A percentile compares a stretch with the other conserved stretches of the same genome.
Conservation (phyloP, 2,329 filamentous ascomycete species). For the Diaporthe vexans region DNA sequence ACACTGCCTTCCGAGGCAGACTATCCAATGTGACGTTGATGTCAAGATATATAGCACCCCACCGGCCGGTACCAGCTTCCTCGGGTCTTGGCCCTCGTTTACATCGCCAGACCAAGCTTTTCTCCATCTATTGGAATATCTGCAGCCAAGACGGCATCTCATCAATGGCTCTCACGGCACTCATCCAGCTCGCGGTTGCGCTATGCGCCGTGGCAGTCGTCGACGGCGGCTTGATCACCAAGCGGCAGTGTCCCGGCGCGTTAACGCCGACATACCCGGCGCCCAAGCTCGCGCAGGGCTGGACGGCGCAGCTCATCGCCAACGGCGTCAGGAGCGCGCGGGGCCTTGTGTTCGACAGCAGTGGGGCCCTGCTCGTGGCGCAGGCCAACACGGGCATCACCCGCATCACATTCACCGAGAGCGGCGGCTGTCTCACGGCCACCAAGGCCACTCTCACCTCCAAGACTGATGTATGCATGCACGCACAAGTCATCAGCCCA, state of each 20-base stretch:
- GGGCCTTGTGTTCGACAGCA: conserved; percentile 59
- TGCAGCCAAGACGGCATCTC: not conserved
- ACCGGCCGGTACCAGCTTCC: not conserved
- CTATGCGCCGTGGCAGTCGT: not conserved
- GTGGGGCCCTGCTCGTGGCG: conserved; percentile 60
- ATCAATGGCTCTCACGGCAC: not conserved
- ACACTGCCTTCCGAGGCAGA: not conserved
- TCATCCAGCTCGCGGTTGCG: conserved; percentile 1
- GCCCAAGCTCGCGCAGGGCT: conserved; percentile 58
- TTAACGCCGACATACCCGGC: conserved; percentile 53
- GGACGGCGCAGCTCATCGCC: conserved; percentile 60
- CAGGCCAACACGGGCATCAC: conserved; percentile 60
- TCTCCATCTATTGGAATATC: not conserved
- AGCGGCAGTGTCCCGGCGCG: conserved; percentile 33
- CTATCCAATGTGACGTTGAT: not conserved
- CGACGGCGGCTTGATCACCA: not conserved
- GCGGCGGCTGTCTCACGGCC: conserved; percentile 54
- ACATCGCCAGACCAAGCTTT: not conserved
- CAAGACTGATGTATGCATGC: not conserved
- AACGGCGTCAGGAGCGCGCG: conserved; percentile 59
- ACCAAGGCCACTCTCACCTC: conserved; percentile 50
- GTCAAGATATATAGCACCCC: not conserved
- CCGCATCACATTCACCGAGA: conserved; percentile 57
- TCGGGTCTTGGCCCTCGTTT: not conserved
- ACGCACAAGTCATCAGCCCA: too few relatives aligned